Conservation (phyloP, 192 early-diverging fungal genomes). For the Mortierella claussenii region DNA sequence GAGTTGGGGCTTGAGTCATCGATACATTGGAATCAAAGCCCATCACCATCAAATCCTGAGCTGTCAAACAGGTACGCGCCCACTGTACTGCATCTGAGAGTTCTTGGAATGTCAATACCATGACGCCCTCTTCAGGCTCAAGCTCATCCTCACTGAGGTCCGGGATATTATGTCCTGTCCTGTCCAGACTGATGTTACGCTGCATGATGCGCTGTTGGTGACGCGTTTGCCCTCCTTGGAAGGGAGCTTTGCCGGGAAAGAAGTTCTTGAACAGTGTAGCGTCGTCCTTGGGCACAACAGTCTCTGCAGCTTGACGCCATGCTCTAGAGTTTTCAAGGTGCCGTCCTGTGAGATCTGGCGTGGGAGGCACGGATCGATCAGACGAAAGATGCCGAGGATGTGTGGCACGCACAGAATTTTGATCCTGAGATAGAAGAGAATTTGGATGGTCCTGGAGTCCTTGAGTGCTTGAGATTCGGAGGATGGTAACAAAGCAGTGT, state of each 20-base stretch:
- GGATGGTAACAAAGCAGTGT: constrained; percentile 61
- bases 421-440: not conserved
- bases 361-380: constrained; percentile 16
- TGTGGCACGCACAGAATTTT: too few relatives aligned
- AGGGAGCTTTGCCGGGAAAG: constrained; percentile 25
- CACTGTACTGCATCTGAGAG: constrained; percentile 33
- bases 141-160: not conserved
- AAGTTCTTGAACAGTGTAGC: constrained; percentile 27
- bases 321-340: not conserved
- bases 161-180: not conserved
- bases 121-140: constrained; percentile 21
- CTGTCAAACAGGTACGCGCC: constrained; percentile 27
- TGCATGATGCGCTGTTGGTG: constrained; percentile 10
- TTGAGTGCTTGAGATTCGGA: constrained; percentile 52
- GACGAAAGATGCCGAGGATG: not conserved
- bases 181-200: not conserved
- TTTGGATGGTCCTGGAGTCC: not conserved
- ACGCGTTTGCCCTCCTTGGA: constrained; percentile 6
- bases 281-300: constrained; percentile 26
- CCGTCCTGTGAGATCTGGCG: not conserved
- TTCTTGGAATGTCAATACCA: constrained; percentile 32
- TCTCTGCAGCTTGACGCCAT: not conserved
- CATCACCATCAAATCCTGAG: constrained; percentile 42
- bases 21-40: constrained; percentile 22
- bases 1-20: not conserved